phyloP scores from a whole-genome alignment of 208 protist genomes.

The Trypanosoma vivax region DNA sequence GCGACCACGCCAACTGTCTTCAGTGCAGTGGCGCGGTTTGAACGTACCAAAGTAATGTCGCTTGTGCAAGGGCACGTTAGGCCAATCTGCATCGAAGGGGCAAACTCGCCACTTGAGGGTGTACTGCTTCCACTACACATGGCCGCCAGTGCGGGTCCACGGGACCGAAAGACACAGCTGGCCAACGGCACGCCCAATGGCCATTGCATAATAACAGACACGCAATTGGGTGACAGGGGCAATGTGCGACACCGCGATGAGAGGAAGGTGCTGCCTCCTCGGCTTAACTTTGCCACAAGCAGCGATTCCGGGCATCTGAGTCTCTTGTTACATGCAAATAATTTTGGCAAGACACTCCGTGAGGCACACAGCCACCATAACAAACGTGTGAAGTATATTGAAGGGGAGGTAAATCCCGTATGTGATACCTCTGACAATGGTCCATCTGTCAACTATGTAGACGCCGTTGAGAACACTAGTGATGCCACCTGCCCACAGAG shows the following conservation, averaged over 20 bases:
- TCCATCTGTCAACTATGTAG: too few species aligned
- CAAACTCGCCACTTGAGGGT: constrained; percentile 53
- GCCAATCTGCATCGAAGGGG: constrained; percentile 39
- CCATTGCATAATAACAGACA: neutral
- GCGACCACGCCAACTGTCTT: constrained; percentile 42
- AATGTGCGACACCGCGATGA: neutral
- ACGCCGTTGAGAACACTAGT: neutral
- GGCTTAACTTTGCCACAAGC: constrained; percentile 71
- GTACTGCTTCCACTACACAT: constrained; percentile 67
- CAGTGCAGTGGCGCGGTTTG: constrained; percentile 62
- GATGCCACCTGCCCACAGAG: neutral
- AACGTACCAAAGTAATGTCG: constrained; percentile 36
- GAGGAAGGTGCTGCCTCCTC: constrained; percentile 35
- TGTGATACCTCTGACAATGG: too few species aligned
- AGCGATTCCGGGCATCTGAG: constrained; percentile 52
- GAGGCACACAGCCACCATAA: constrained; percentile 10
- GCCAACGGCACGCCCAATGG: neutral
- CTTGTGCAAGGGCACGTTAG: constrained; percentile 30
- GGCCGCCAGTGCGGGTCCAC: constrained; percentile 40
- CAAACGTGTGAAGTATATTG: neutral
- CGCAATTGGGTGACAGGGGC: neutral
- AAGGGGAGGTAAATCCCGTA: neutral
- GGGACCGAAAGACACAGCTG: neutral
- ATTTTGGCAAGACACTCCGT: constrained; percentile 29
- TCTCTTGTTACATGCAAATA: constrained; percentile 38